These are phyloP conservation scores for Cutaneotrichosporon arboriforme DNA, from an alignment of 1,284 basidiomycete genomes.

Conservation along the genomic window DNA sequence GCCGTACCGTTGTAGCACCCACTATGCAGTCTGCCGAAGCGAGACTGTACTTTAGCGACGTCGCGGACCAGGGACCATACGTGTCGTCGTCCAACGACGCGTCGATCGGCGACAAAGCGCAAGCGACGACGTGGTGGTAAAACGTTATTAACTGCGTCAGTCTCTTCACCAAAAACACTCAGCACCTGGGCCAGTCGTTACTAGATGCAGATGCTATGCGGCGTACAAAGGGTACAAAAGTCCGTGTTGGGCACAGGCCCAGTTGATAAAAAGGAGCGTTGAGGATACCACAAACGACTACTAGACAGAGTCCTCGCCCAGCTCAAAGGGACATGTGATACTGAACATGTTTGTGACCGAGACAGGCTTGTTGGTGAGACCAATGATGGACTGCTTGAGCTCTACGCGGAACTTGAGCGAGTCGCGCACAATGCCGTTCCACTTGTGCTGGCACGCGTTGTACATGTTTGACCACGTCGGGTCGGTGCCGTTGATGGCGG, in stretches of 20 bases:
- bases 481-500: constrained; percentile 72
- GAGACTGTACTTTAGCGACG: too few relatives aligned
- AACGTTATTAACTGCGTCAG: too few relatives aligned
- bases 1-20: too few relatives aligned
- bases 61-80: too few relatives aligned
- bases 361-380: constrained; percentile 56
- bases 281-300: too few relatives aligned
- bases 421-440: constrained; percentile 57
- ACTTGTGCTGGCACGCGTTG: constrained; percentile 63
- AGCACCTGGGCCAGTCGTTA: too few relatives aligned
- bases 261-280: too few relatives aligned
- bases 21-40: too few relatives aligned
- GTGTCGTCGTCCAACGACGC: too few relatives aligned
- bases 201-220: neutral
- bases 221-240: constrained; percentile 6
- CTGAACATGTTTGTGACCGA: constrained; percentile 59
- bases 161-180: too few relatives aligned
- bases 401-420: constrained; percentile 64
- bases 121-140: too few relatives aligned
- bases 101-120: too few relatives aligned
- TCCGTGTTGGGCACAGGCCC: neutral
- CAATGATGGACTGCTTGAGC: constrained; percentile 64
- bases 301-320: constrained; percentile 48
- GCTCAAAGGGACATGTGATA: constrained; percentile 69
- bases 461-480: constrained; percentile 76